These are phyloP conservation scores for Naganishia liquefaciens DNA, from an alignment of 1,284 basidiomycete species.

Conservation along the genomic window DNA sequence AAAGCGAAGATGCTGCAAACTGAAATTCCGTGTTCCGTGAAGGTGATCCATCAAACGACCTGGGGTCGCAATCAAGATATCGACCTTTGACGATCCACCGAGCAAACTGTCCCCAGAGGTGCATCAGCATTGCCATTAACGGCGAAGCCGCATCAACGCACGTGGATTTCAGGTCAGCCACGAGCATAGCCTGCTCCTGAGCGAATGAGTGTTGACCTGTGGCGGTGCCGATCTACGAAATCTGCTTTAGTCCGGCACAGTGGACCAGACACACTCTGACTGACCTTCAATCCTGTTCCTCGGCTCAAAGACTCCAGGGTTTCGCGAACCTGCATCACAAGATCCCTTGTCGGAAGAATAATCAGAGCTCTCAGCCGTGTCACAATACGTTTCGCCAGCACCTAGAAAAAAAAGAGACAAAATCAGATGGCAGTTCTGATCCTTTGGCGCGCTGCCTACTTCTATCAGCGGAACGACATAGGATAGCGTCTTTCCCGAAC, in stretches of 20 bases:
- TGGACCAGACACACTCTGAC: conserved; percentile 29
- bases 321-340: conserved; percentile 90
- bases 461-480: conserved; percentile 92
- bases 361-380: conserved; percentile 87
- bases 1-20: conserved; percentile 89
- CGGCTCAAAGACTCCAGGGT: conserved; percentile 82
- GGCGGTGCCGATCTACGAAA: conserved; percentile 50
- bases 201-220: conserved; percentile 53
- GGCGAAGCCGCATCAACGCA: conserved; percentile 29
- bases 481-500: conserved; percentile 93
- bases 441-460: conserved; percentile 54
- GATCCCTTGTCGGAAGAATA: conserved; percentile 89
- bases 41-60: conserved; percentile 94
- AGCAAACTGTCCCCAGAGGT: conserved; percentile 39
- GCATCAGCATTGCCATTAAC: no score
- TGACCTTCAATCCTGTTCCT: conserved; percentile 81
- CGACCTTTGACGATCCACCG: conserved; percentile 79
- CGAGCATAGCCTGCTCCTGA: conserved; percentile 51
- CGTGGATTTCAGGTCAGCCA: conserved; percentile 41
- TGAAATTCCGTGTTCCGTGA: conserved; percentile 81
- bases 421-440: conserved; percentile 2
- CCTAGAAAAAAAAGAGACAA: conserved; percentile 53
- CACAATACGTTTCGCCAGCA: conserved; percentile 69
- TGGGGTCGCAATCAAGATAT: conserved; percentile 93
- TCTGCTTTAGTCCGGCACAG: not conserved